phyloP scores from a whole-genome alignment of 352 stramenopile genomes.

The Chrysophaeum taylorii region DNA sequence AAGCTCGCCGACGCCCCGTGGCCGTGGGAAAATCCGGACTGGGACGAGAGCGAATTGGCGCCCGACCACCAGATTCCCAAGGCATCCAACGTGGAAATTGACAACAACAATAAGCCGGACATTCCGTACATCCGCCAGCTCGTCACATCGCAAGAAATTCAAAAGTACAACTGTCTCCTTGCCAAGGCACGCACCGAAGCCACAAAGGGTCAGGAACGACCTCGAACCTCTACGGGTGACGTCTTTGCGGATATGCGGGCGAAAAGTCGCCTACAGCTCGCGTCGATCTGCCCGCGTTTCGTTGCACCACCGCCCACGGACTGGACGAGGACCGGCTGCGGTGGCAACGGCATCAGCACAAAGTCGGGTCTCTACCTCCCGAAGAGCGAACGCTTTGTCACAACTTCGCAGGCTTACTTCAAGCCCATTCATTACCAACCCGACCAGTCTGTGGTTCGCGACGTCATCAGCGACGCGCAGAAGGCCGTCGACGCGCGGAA shows the following conservation, averaged over 20 bases:
- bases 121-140: too few relatives aligned
- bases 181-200: too few relatives aligned
- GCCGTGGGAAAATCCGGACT: conserved; percentile 19
- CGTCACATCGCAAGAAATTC: too few relatives aligned
- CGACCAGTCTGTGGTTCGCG: conserved; percentile 9
- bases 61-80: conserved; percentile 4
- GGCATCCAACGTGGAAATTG: conserved; percentile 11
- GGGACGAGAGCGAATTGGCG: conserved; percentile 17
- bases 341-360: conserved; percentile 44
- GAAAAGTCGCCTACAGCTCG: not conserved
- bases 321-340: conserved; percentile 60
- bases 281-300: conserved; percentile 21
- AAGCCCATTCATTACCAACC: conserved; percentile 33
- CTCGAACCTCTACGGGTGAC: too few relatives aligned
- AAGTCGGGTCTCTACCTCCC: conserved; percentile 43
- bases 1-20: conserved; percentile 12
- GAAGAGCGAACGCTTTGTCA: conserved; percentile 47
- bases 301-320: conserved; percentile 38
- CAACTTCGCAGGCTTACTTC: conserved; percentile 44
- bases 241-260: conserved; percentile 1
- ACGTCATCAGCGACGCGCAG: not conserved
- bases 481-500: conserved; percentile 13
- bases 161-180: too few relatives aligned
- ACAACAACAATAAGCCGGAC: too few relatives aligned
- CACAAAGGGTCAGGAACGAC: too few relatives aligned